Conservation (phyloP, 2,329 filamentous ascomycete species). For the Septoria petroselini region DNA sequence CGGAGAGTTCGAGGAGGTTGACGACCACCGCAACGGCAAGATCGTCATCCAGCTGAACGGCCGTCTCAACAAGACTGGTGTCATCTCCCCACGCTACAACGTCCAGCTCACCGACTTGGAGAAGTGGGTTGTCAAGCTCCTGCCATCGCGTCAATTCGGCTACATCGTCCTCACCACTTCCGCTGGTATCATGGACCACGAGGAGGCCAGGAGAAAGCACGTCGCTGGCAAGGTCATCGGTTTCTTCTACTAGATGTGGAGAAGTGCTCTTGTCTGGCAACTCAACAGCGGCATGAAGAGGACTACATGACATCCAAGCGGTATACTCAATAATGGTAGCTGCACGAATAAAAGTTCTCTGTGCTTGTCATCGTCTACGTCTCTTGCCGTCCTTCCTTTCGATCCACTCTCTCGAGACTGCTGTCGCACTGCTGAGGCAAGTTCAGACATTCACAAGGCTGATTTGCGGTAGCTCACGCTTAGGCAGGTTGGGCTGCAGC, state of each 20-base stretch:
- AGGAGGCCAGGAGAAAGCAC: constrained; percentile 98
- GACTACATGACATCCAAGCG: constrained; percentile 20
- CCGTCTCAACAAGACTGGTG: constrained; percentile 98
- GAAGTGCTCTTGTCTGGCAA: constrained; percentile 5
- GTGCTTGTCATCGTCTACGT: background rate
- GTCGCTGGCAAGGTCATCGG: constrained; percentile 98
- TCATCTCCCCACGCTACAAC: constrained; percentile 99
- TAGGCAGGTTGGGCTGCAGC: too few relatives aligned
- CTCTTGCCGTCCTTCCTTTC: background rate
- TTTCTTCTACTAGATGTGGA: constrained; percentile 79
- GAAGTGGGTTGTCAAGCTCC: constrained; percentile 99
- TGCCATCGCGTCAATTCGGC: constrained; percentile 99
- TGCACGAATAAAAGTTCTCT: constrained; percentile 26
- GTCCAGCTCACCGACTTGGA: constrained; percentile 95
- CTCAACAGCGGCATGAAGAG: constrained; percentile 12
- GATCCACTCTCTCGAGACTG: background rate
- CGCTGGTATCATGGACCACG: constrained; percentile 99
- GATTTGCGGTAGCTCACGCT: background rate
- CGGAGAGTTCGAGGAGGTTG: constrained; percentile 98
- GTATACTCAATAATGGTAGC: constrained; percentile 19
- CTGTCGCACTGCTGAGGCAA: background rate
- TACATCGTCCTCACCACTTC: constrained; percentile 99
- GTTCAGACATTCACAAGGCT: background rate
- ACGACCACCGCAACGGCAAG: constrained; percentile 99
- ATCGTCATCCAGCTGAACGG: constrained; percentile 99